These are phyloP conservation scores for Leccinum subgranulosum DNA, from an alignment of 768 basidiomycete genomes.

Conservation along the genomic window DNA sequence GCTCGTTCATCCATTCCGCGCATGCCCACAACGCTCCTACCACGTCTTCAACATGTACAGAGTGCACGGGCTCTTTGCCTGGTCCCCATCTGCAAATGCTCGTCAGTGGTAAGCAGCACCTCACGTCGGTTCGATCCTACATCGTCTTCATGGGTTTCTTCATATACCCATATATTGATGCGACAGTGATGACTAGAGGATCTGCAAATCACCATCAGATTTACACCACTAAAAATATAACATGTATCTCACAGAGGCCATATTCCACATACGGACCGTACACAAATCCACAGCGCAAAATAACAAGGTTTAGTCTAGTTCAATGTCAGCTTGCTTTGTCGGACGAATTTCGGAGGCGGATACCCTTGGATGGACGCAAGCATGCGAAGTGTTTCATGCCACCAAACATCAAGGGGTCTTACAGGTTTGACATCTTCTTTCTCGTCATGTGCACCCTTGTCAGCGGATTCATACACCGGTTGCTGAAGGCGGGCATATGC, in stretches of 20 bases:
- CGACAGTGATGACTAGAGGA: slow-evolving; percentile 68
- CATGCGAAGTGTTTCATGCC: slow-evolving; percentile 81
- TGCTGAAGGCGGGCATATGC: slow-evolving; percentile 77
- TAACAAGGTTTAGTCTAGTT: slow-evolving; percentile 72
- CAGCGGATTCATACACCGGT: slow-evolving; percentile 74
- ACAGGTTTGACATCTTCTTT: slow-evolving; percentile 71
- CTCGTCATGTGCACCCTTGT: slow-evolving; percentile 64
- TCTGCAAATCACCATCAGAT: slow-evolving; percentile 41
- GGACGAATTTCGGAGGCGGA: slow-evolving; percentile 5
- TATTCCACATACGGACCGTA: slow-evolving; percentile 82
- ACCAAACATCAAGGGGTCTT: slow-evolving; percentile 75
- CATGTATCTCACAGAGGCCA: slow-evolving; percentile 53
- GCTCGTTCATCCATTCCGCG: slow-evolving; percentile 68
- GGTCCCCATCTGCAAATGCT: slow-evolving; percentile 63
- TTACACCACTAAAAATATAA: slow-evolving; percentile 6
- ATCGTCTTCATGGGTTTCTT: slow-evolving; percentile 84
- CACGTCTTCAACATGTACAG: slow-evolving; percentile 75
- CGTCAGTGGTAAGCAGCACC: slow-evolving; percentile 6
- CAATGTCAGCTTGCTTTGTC: slow-evolving; percentile 5
- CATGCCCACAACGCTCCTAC: slow-evolving; percentile 75
- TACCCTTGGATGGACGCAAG: slow-evolving; percentile 74
- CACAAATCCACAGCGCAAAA: slow-evolving; percentile 68
- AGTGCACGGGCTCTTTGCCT: slow-evolving; percentile 71
- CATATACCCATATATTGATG: slow-evolving; percentile 76
- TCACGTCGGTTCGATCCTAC: slow-evolving; percentile 39